Evolutionary conservation across 345 rosid genomes (phyloP).

Genomic region (Gynandropsis gynandra): DNA sequence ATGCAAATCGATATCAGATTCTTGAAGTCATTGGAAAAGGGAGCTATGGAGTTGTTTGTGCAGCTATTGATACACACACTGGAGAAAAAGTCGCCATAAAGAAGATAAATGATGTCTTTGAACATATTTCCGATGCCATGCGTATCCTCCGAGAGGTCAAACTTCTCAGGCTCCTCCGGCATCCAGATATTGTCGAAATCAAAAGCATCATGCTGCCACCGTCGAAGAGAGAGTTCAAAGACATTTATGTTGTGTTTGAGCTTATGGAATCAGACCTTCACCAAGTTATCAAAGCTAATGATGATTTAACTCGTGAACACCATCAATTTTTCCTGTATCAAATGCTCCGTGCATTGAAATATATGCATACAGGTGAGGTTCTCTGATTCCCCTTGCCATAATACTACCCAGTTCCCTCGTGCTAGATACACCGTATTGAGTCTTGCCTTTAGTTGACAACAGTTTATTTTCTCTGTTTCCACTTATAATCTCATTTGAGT

Average conservation of each 20-base stretch:
- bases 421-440: no score
- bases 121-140: constrained; percentile 81
- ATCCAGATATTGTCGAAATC: constrained; percentile 93
- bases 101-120: constrained; percentile 84
- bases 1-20: constrained; percentile 82
- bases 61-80: constrained; percentile 88
- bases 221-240: constrained; percentile 87
- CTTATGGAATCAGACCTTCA: constrained; percentile 99
- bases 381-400: no score
- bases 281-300: constrained; percentile 96
- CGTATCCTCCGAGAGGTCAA: constrained; percentile 90
- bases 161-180: constrained; percentile 78
- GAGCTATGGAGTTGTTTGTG: constrained; percentile 98
- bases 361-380: constrained; percentile 85
- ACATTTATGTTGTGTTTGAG: constrained; percentile 93
- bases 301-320: constrained; percentile 93
- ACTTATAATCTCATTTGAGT: background rate
- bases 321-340: constrained; percentile 97
- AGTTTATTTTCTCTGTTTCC: background rate
- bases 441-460: background rate
- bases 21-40: constrained; percentile 93
- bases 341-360: constrained; percentile 94
- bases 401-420: no score
- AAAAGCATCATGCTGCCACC: constrained; percentile 93
- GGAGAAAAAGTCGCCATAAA: constrained; percentile 92